Conservation (phyloP, 2,329 filamentous ascomycete genomes). For the Coniochaeta pulveracea region DNA sequence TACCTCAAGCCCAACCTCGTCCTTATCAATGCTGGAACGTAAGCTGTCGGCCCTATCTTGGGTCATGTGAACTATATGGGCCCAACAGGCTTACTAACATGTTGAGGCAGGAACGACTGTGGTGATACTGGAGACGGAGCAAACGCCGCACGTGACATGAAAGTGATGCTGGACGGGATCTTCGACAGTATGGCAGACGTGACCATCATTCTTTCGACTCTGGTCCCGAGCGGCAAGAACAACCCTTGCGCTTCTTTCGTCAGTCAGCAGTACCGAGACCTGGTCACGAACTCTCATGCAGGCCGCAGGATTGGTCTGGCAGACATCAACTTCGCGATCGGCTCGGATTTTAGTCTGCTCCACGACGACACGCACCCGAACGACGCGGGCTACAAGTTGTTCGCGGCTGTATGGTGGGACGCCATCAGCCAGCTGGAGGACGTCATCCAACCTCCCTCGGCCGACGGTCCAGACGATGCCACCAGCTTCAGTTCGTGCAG, state of each 20-base stretch:
- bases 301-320: background rate
- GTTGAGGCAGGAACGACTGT: conserved; percentile 6
- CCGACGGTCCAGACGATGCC: background rate
- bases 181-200: background rate
- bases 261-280: conserved; percentile 4
- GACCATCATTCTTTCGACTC: background rate
- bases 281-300: background rate
- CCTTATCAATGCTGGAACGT: background rate
- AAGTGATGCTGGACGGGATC: background rate
- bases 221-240: background rate
- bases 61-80: too few species aligned
- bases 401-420: background rate
- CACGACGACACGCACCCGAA: background rate
- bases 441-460: background rate
- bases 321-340: background rate
- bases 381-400: background rate
- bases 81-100: too few species aligned
- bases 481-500: conserved; percentile 1
- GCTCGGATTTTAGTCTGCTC: background rate
- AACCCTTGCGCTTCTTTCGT: conserved; percentile 2
- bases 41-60: background rate
- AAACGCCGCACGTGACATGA: background rate
- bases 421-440: background rate
- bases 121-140: conserved; percentile 1
- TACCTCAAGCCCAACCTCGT: background rate